phyloP scores from a whole-genome alignment of 2,329 filamentous ascomycete species.

The Xylariomycetidae sp. region DNA sequence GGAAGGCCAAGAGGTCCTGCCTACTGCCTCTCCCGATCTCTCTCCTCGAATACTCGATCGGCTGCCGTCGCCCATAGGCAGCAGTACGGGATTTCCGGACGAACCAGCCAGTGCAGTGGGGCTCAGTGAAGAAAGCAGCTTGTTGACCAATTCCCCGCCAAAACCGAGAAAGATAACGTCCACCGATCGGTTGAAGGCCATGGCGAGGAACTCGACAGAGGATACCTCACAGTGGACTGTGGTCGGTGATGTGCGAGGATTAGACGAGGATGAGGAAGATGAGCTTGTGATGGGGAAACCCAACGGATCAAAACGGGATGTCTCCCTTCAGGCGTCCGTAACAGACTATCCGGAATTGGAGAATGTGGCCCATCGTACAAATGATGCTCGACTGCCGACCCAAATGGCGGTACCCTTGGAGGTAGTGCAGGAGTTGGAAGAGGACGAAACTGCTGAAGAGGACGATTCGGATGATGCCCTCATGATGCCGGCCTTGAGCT shows the following conservation, averaged over 20 bases:
- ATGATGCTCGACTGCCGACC: slow-evolving; percentile 12
- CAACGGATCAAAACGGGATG: too few relatives aligned
- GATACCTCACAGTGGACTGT: slow-evolving; percentile 50
- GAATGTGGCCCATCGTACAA: slow-evolving; percentile 10
- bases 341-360: slow-evolving; percentile 6
- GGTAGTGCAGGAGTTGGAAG: slow-evolving; percentile 8
- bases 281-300: slow-evolving; percentile 22
- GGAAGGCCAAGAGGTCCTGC: slow-evolving; percentile 55
- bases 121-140: slow-evolving; percentile 28
- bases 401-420: slow-evolving; percentile 8
- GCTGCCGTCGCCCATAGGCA: slow-evolving; percentile 28
- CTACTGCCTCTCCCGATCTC: slow-evolving; percentile 50
- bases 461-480: slow-evolving; percentile 20
- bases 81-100: slow-evolving; percentile 13
- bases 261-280: slow-evolving; percentile 27
- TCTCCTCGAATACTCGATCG: slow-evolving; percentile 22
- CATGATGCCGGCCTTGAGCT: slow-evolving; percentile 21
- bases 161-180: slow-evolving; percentile 52
- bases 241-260: slow-evolving; percentile 27
- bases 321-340: slow-evolving; percentile 5
- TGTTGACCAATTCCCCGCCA: slow-evolving; percentile 29
- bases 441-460: slow-evolving; percentile 9
- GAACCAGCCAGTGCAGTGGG: slow-evolving; percentile 16
- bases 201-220: slow-evolving; percentile 48
- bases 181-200: slow-evolving; percentile 47